These are phyloP conservation scores for Rubia balearica DNA, from an alignment of 305 asterid genomes.

Conservation along the genomic window DNA sequence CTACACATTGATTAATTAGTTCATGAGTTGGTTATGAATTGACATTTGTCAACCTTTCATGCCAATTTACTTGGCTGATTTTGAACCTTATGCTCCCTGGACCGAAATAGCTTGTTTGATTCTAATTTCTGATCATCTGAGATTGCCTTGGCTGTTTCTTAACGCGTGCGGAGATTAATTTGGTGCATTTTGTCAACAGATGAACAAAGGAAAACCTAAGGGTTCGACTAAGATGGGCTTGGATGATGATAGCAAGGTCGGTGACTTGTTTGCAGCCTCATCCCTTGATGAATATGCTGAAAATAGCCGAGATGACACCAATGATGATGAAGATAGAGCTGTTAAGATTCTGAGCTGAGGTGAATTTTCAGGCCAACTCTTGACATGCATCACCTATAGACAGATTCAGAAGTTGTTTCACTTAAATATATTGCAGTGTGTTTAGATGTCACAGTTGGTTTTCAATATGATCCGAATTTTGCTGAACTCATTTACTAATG, in stretches of 20 bases:
- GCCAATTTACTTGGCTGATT: not conserved
- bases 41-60: not conserved
- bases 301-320: constrained; percentile 28
- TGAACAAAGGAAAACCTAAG: constrained; percentile 62
- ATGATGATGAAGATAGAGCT: constrained; percentile 9
- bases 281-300: constrained; percentile 51
- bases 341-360: not conserved
- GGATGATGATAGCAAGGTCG: constrained; percentile 39
- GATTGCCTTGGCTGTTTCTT: not conserved
- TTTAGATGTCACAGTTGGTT: not conserved
- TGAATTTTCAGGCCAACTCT: constrained; percentile 3
- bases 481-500: not conserved
- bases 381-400: not conserved
- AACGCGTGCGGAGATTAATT: not conserved
- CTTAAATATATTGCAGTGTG: not conserved
- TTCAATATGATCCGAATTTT: not conserved
- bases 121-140: not conserved
- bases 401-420: not conserved
- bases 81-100: not conserved
- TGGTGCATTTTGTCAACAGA: constrained; percentile 34
- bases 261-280: constrained; percentile 37
- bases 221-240: constrained; percentile 27
- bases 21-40: not conserved
- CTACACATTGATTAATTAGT: not conserved
- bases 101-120: not conserved